Conservation (phyloP, 1,284 basidiomycete genomes). For the Moniliella sp. region DNA sequence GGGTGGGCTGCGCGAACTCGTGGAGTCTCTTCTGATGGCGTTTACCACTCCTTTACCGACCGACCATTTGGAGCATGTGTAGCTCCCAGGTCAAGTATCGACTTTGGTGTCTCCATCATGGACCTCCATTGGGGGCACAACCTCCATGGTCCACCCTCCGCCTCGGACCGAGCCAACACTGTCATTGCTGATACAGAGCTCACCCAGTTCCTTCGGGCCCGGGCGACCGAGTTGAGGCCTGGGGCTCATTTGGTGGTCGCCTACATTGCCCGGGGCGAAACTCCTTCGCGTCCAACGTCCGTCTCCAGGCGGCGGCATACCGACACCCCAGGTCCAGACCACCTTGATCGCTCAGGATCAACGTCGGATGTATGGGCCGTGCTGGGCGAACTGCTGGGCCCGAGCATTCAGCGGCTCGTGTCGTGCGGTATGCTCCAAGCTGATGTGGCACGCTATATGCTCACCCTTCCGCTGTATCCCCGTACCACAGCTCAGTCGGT, state of each 20-base stretch:
- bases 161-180: slow-evolving; percentile 18
- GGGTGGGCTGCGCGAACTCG: slow-evolving; percentile 19
- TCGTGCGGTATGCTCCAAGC: slow-evolving; percentile 35
- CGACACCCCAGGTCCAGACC: background rate
- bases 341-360: slow-evolving; percentile 1
- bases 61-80: slow-evolving; percentile 33
- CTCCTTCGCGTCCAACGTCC: slow-evolving; percentile 3
- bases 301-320: no score
- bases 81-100: slow-evolving; percentile 26
- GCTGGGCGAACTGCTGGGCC: slow-evolving; percentile 31
- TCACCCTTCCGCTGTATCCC: slow-evolving; percentile 34
- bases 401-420: slow-evolving; percentile 35
- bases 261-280: slow-evolving; percentile 32
- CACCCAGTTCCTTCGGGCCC: slow-evolving; percentile 29
- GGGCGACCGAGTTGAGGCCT: slow-evolving; percentile 8
- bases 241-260: slow-evolving; percentile 22
- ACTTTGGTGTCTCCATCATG: slow-evolving; percentile 34
- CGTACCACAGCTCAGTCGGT: slow-evolving; percentile 32
- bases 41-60: slow-evolving; percentile 28
- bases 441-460: slow-evolving; percentile 33
- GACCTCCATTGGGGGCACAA: slow-evolving; percentile 35
- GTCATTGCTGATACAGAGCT: slow-evolving; percentile 35
- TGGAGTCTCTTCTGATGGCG: slow-evolving; percentile 20
- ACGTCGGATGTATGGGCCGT: slow-evolving; percentile 31
- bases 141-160: no score